These are phyloP conservation scores for Calonectria hawksworthii DNA, from an alignment of 2,329 filamentous ascomycete species.

Conservation along the genomic window DNA sequence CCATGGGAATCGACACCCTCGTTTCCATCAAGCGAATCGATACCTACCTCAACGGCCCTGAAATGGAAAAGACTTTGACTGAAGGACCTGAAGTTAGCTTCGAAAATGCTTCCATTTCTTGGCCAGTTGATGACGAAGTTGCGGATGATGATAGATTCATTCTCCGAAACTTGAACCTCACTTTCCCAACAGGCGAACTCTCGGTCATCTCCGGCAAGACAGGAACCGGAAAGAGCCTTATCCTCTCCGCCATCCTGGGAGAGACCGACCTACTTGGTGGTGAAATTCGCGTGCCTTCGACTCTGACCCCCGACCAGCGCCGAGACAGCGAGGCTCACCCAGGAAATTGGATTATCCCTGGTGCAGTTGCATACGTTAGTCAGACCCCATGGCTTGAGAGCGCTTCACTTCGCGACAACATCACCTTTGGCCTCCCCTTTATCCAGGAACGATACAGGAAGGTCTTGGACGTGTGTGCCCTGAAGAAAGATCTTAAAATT, in stretches of 20 bases:
- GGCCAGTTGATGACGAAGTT: slow-evolving; percentile 76
- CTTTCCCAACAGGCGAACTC: slow-evolving; percentile 77
- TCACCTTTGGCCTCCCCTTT: slow-evolving; percentile 81
- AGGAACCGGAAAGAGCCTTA: slow-evolving; percentile 82
- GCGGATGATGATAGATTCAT: slow-evolving; percentile 73
- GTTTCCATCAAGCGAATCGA: slow-evolving; percentile 82
- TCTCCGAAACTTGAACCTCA: slow-evolving; percentile 73
- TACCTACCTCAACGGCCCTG: slow-evolving; percentile 76
- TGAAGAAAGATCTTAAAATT: slow-evolving; percentile 83
- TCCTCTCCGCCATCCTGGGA: slow-evolving; percentile 81
- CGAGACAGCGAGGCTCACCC: slow-evolving; percentile 73
- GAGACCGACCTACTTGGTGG: slow-evolving; percentile 80
- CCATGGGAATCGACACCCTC: slow-evolving; percentile 78
- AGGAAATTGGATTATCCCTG: slow-evolving; percentile 77
- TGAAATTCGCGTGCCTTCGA: slow-evolving; percentile 67
- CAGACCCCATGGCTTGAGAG: slow-evolving; percentile 92
- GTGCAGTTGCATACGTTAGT: slow-evolving; percentile 80
- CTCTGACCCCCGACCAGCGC: slow-evolving; percentile 66
- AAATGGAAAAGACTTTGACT: slow-evolving; percentile 69
- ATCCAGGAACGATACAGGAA: slow-evolving; percentile 78
- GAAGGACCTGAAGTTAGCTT: slow-evolving; percentile 74
- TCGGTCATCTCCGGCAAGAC: slow-evolving; percentile 84
- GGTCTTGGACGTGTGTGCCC: slow-evolving; percentile 79
- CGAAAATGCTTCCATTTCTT: slow-evolving; percentile 77
- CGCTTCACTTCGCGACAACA: slow-evolving; percentile 82